Evolutionary conservation across 768 basidiomycete species (phyloP).

Genomic region (Auriscalpium vulgare): DNA sequence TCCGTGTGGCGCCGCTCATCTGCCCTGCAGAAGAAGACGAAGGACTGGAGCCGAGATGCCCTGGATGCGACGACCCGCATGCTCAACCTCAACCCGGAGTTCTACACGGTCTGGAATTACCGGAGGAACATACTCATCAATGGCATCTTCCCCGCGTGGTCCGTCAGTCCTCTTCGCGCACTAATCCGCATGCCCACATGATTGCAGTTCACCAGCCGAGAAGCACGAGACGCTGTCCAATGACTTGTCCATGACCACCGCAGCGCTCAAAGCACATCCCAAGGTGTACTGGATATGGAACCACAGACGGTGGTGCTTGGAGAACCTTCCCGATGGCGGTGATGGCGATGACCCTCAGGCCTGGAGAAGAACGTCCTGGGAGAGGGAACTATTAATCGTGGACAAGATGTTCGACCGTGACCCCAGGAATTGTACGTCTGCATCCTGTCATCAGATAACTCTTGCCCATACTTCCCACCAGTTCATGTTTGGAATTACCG

Average conservation of each 20-base stretch:
- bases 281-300: conserved; percentile 99
- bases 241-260: conserved; percentile 77
- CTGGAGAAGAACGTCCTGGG: conserved; percentile 84
- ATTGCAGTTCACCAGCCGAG: conserved; percentile 48
- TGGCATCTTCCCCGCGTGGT: conserved; percentile 67
- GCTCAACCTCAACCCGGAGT: conserved; percentile 82
- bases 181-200: conserved; percentile 3
- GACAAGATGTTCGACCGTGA: conserved; percentile 92
- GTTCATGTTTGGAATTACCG: conserved; percentile 96
- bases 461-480: conserved; percentile 25
- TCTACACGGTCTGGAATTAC: conserved; percentile 96
- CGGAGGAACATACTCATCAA: conserved; percentile 69
- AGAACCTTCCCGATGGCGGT: conserved; percentile 74
- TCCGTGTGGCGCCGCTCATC: conserved; percentile 3
- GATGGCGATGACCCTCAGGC: conserved; percentile 37
- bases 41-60: conserved; percentile 67
- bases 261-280: conserved; percentile 74
- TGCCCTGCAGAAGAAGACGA: conserved; percentile 49
- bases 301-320: conserved; percentile 91
- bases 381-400: conserved; percentile 75
- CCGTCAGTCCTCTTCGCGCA: conserved; percentile 8
- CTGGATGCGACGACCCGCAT: conserved; percentile 71
- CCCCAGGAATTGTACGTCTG: conserved; percentile 77
- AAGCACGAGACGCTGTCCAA: conserved; percentile 55
- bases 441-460: not conserved